Percentiles rank a stretch among this genome's conserved stretches.
phyloP scores from a whole-genome alignment of 2,329 filamentous ascomycete genomes.

The Penicillium sp. region DNA sequence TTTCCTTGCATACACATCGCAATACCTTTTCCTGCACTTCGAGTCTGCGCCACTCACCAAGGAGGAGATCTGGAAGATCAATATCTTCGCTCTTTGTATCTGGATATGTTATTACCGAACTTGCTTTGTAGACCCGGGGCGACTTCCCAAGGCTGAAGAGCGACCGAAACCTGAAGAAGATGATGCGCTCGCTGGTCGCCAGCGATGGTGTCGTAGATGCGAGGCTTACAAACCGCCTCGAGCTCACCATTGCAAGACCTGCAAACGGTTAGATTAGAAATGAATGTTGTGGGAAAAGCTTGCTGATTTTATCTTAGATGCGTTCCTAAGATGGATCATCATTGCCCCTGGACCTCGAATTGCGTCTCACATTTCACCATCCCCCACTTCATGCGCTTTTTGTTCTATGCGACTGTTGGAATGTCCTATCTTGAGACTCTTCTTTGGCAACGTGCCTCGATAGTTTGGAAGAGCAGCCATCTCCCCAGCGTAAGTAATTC shows the following conservation, averaged over 20 bases:
- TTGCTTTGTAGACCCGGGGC: slow-evolving; percentile 60
- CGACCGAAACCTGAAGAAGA: slow-evolving; percentile 20
- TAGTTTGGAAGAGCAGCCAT: slow-evolving; percentile 56
- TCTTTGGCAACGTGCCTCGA: slow-evolving; percentile 51
- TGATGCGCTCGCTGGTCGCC: slow-evolving; percentile 29
- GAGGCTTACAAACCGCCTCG: slow-evolving; percentile 61
- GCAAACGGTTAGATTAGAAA: slow-evolving; percentile 51
- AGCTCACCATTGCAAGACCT: slow-evolving; percentile 65
- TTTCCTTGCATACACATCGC: slow-evolving; percentile 61
- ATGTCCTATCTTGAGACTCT: slow-evolving; percentile 58
- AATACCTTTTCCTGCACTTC: slow-evolving; percentile 56
- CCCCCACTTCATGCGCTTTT: slow-evolving; percentile 64
- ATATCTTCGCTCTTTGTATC: slow-evolving; percentile 54
- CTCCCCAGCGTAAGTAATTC: slow-evolving; percentile 55
- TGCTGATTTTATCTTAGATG: slow-evolving; percentile 46
- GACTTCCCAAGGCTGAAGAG: slow-evolving; percentile 48
- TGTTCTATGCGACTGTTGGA: slow-evolving; percentile 58
- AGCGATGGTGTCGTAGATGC: slow-evolving; percentile 62
- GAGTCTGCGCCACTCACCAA: slow-evolving; percentile 54
- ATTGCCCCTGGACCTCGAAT: slow-evolving; percentile 66
- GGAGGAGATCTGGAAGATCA: slow-evolving; percentile 55
- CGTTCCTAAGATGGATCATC: slow-evolving; percentile 66
- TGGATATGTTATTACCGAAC: slow-evolving; percentile 60
- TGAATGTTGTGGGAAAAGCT: not conserved
- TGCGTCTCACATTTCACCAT: slow-evolving; percentile 66